A percentile compares a stretch with the other conserved stretches of the same genome.
Conservation (phyloP, 345 rosid species). For the Aethionema arabicum region DNA sequence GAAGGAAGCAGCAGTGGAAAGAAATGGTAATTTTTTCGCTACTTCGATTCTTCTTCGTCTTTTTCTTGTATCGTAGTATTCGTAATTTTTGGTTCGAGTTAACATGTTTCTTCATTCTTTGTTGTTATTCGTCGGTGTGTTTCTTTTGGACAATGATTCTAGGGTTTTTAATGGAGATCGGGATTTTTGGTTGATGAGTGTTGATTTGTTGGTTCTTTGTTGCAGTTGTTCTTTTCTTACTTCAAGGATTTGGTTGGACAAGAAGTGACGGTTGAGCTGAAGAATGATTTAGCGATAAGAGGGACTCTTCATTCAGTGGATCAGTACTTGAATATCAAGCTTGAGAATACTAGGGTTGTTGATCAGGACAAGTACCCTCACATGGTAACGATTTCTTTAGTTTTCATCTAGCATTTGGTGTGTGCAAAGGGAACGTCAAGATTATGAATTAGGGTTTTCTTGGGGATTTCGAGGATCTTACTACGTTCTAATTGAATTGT, state of each 20-base stretch:
- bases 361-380: conserved; percentile 99
- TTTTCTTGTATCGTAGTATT: background rate
- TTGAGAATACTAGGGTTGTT: conserved; percentile 98
- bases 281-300: conserved; percentile 97
- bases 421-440: background rate
- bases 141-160: background rate
- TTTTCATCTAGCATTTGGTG: background rate
- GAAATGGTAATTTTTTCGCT: conserved; percentile 27
- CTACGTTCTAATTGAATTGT: conserved; percentile 1
- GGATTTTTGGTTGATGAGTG: conserved; percentile 2
- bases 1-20: conserved; percentile 7
- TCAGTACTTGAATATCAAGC: conserved; percentile 98
- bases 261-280: conserved; percentile 98
- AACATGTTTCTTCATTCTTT: conserved; percentile 19
- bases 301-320: conserved; percentile 99
- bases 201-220: conserved; percentile 8
- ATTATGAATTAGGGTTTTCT: conserved; percentile 14
- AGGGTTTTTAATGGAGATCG: conserved; percentile 7
- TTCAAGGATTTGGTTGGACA: conserved; percentile 99
- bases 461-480: background rate
- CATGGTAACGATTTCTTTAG: conserved; percentile 55
- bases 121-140: conserved; percentile 13
- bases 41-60: background rate
- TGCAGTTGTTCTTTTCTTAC: conserved; percentile 97
- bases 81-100: conserved; percentile 11